Base-by-base conservation (phyloP, 2,329 filamentous ascomycete genomes). In the Rhynchosporium graminicola region DNA sequence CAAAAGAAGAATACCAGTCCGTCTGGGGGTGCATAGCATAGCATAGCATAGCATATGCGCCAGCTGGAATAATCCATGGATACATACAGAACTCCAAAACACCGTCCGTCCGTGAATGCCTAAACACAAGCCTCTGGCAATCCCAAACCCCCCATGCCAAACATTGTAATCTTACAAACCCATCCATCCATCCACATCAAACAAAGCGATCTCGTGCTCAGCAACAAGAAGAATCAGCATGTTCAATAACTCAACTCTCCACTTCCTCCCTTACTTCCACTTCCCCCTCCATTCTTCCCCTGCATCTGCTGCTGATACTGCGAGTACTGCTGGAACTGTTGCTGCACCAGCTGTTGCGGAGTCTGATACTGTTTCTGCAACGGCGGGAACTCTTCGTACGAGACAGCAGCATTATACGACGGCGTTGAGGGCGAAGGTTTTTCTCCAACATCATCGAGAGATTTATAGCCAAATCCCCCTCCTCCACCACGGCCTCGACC, bases 401-500 rank as follows among this genome's bases (percentile, higher is more conserved):
- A 66, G 13, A 74, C 71, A 8, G 68, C 70, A 13, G 69, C 68
- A 42, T 72, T 71, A 63, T 74, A 74, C 6, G 60, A 60, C 45
- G 70, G 67, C 2, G 68, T 63, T 3, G 76, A 72, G 9, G 75
- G 74, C 52, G 76, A 78, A 9, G 80, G 77, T 63, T 77, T 77
- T 50, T 81, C 80, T 54, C 77, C 72, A 33, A 87, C 80, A 68
- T 91, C 88, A 72, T 91, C 88, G 1, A 91, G 79, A 1, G 87
- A 90, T 62, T 83, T 82, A 73, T 91, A 91, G 50, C 80, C 78
- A 61, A 79, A 77, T 31, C 76, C 73, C 59, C 79, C 77, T 20
- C 78, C 75, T n/a, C 78, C 75, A 10, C 82, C 79, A 52, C 82
- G 74, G 4, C 78, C 77, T 20, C 67, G 70, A 47, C 77, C 73